Base-by-base conservation (phyloP, 176 grass and related monocot genomes). In the Aegilops umbellulata region DNA sequence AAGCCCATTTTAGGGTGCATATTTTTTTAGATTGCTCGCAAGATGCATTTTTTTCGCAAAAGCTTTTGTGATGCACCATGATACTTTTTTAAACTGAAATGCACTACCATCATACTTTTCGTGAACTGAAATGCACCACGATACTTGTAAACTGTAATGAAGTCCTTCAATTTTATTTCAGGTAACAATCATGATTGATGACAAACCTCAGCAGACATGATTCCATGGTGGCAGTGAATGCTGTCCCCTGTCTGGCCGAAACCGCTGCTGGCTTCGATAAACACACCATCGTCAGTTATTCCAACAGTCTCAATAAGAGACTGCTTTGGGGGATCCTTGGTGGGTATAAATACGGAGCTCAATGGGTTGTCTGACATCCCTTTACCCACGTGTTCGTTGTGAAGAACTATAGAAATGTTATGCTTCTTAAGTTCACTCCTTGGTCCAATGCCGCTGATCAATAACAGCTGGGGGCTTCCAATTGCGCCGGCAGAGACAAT, bases 261-360 rank as follows among this genome's bases (percentile, higher is more conserved):
- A 26, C 96, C 96, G 82, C 96, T 98, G 78, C 96, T 98, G 20
- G 96, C 96, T 91, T 98, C 96, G 10, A 98, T 95, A 80, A 94
- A 98, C 36, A 88, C 85, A 20, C 92, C 93, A 20, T 25, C 46
- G 6, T 82, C 86, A 0, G 93, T 95, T 83, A 98, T 98, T 42
- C 96, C 92, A 8, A 98, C 96, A 17, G 90, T 98, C 80, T 98
- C 83, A 15, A 98, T 98, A 26, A 98, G 76, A 22, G 96, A 98
- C 67, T 98, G 96, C 65, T 82, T 77, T 39, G 94, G 90, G 0
- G 84, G 84, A 42, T 91, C 77, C 86, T 94, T 94, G 31, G 92
- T 94, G 29, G 96, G 96, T 87, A 98, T 69, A 82, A 98, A 98
- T 80, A 98, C 92, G 10, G 93, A 88, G 72, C 95, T 98, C 84